Conservation (phyloP, 805 yeast genomes). For the Monosporozyma unispora region DNA sequence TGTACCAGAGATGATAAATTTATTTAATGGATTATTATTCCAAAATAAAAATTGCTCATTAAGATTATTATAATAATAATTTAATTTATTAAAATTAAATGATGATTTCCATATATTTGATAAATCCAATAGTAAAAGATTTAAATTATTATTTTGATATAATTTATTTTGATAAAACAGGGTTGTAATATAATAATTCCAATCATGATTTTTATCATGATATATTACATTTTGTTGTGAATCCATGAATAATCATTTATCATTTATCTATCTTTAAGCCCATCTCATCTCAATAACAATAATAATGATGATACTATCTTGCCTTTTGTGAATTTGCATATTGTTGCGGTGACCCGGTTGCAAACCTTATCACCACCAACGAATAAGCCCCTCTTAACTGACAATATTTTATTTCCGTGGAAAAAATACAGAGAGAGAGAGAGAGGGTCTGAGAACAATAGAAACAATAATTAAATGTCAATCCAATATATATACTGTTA, state of each 20-base stretch:
- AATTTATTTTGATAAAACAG: conserved; percentile 1
- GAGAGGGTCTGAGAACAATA: no score
- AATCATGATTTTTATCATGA: neutral
- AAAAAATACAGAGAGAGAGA: no score
- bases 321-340: no score
- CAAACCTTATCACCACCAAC: no score
- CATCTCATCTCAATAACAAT: no score
- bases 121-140: neutral
- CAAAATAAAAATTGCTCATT: conserved; percentile 18
- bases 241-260: conserved; percentile 1
- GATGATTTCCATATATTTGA: neutral
- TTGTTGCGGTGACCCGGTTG: no score
- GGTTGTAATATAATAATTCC: conserved; percentile 1
- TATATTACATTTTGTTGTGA: neutral
- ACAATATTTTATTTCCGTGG: no score
- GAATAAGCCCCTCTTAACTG: no score
- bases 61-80: neutral
- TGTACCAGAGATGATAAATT: conserved; percentile 31
- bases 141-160: neutral
- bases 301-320: no score
- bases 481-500: no score
- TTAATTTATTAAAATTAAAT: neutral
- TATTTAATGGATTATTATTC: conserved; percentile 37
- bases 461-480: no score
- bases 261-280: no score